These are phyloP conservation scores for Insectozyma bohioensis DNA, from an alignment of 1,139 yeast species.

Conservation along the genomic window DNA sequence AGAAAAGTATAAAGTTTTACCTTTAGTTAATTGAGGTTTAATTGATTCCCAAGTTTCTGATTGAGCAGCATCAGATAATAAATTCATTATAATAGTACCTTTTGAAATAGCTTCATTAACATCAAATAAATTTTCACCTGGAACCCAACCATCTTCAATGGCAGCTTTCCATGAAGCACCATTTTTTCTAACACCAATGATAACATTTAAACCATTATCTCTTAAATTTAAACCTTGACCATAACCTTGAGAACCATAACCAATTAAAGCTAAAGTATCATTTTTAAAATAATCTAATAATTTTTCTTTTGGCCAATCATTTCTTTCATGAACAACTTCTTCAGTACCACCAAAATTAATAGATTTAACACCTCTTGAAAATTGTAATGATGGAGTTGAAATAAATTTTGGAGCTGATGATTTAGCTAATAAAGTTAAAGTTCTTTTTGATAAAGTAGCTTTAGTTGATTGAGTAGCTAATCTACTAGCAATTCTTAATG, in stretches of 20 bases:
- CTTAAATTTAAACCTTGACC: conserved; percentile 99
- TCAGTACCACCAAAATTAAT: conserved; percentile 96
- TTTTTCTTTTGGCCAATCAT: conserved; percentile 99
- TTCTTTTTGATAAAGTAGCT: conserved; percentile 61
- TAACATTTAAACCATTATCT: conserved; percentile 97
- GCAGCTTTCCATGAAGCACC: conserved; percentile 99
- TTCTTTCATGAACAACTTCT: conserved; percentile 96
- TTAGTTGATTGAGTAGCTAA: conserved; percentile 45
- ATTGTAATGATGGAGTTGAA: neutral
- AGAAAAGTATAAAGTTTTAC: conserved; percentile 96
- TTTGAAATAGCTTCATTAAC: conserved; percentile 87
- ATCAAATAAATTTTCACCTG: conserved; percentile 96
- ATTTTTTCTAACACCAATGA: conserved; percentile 96
- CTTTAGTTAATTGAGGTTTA: conserved; percentile 92
- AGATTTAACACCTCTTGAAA: conserved; percentile 72
- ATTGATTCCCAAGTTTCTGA: conserved; percentile 92
- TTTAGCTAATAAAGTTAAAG: conserved; percentile 57
- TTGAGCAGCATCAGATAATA: conserved; percentile 98
- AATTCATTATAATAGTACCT: conserved; percentile 97
- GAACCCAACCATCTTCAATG: conserved; percentile 99
- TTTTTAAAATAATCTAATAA: conserved; percentile 93
- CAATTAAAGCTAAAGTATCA: conserved; percentile 95
- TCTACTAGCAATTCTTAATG: conserved; percentile 58
- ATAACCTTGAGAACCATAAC: conserved; percentile 99
- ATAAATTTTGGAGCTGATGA: conserved; percentile 32